phyloP scores from a whole-genome alignment of 2,329 filamentous ascomycete genomes.

The Cordyceps sp. region DNA sequence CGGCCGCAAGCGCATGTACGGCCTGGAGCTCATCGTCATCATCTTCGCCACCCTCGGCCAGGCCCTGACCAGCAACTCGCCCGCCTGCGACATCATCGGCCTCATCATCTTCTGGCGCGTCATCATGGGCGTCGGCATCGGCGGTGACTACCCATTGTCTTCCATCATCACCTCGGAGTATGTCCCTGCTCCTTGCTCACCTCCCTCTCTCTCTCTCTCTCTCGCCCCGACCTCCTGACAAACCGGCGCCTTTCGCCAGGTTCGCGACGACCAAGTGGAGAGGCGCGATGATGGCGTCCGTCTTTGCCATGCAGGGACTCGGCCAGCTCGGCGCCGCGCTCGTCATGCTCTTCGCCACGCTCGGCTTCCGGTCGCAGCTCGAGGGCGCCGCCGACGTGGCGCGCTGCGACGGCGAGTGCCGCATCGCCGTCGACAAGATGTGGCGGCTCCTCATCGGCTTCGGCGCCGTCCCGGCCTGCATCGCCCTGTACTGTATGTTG shows the following conservation, averaged over 20 bases:
- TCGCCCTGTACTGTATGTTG: slow-evolving; percentile 67
- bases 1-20: slow-evolving; percentile 58
- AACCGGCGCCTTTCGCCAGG: slow-evolving; percentile 4
- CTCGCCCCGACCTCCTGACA: neutral
- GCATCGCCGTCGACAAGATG: slow-evolving; percentile 58
- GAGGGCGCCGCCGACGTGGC: slow-evolving; percentile 29
- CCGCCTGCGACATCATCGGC: slow-evolving; percentile 44
- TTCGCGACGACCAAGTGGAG: slow-evolving; percentile 71
- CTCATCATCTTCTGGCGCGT: slow-evolving; percentile 70
- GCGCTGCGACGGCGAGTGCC: slow-evolving; percentile 30
- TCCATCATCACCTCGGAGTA: slow-evolving; percentile 75
- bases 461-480: slow-evolving; percentile 62
- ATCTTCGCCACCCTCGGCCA: slow-evolving; percentile 65
- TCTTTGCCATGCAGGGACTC: slow-evolving; percentile 78
- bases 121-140: slow-evolving; percentile 38
- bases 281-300: slow-evolving; percentile 73
- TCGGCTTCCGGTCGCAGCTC: slow-evolving; percentile 52
- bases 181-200: slow-evolving; percentile 2
- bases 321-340: slow-evolving; percentile 64
- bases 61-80: slow-evolving; percentile 46
- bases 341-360: slow-evolving; percentile 57
- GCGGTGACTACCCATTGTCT: slow-evolving; percentile 58
- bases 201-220: neutral
- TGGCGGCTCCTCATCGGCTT: slow-evolving; percentile 72
- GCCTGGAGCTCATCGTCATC: slow-evolving; percentile 64